Evolutionary conservation across 495 filamentous ascomycete species (phyloP), one percentile per base, ranked within the genome.

Genomic region (Aspergillus sclerotiicarbonarius): DNA sequence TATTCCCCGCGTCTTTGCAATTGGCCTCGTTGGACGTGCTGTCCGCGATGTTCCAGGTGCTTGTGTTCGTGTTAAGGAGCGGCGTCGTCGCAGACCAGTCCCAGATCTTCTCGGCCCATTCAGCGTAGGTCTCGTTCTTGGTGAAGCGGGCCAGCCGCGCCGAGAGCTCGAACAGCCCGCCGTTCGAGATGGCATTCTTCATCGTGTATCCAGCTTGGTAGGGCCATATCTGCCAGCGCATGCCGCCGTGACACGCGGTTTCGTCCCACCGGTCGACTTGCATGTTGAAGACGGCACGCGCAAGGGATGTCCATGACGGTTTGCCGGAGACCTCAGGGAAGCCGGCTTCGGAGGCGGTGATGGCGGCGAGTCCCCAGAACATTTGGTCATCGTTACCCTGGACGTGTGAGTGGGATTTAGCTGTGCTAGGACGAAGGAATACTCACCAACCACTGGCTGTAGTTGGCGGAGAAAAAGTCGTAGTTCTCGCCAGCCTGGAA

Each of bases 201-300:
- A 88, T 87, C 62, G 77, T 78, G 60, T 76, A 80, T 0, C 80
- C 80, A 25, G 62, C 67, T 60, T 80, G 79, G 44, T 63, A 70
- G 20, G 70, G 63, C 63, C 73, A 80, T 53, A 81, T 75, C 62
- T 82, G 80, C 80, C 80, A 82, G 32, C 66, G 70, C 52, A 82
- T 59, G 8, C 80, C 80, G 19, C 80, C 80, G 29, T 66, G 60
- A 62, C 80, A 82, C 10, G 69, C 61, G 0, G 47, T 46, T 3
- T 54, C 71, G 55, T 81, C 71, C 79, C 79, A 82, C 21, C 79
- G 78, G 39, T 54, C 50, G 9, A 68, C 80, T 63, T 88, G 86
- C 46, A 82, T 80, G 62, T 89, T 87, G 76, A 89, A 89, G 15
- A 88, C 88, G 50, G 81, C 85, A 72, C 90, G 87, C 10, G 86